Base-by-base conservation (phyloP, 495 filamentous ascomycete species). In the Aspergillus campestris region DNA sequence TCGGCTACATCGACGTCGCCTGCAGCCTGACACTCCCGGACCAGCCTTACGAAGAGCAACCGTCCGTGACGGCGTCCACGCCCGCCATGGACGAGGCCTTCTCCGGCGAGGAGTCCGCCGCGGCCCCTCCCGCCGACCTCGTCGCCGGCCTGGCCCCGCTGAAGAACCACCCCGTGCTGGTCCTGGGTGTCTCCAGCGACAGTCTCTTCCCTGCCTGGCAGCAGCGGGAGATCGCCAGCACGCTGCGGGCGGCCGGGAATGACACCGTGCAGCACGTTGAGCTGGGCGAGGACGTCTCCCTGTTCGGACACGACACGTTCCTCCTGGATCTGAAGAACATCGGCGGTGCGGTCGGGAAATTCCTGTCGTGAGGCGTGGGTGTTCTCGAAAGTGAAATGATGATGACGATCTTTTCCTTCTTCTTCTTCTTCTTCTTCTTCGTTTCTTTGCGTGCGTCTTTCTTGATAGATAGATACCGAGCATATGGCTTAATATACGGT, bases 201-300 rank as follows among this genome's bases (percentile, higher is more conserved):
- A 97, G 95, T 45, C 69, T 99, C 32, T 99, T 99, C 69, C 92
- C 92, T 1, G 88, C 94, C 2, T 99, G 92, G 91, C 92, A 99
- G 66, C 92, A 99, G 70, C 79, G 87, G 32, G 92, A 99, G 65
- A 82, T 97, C 50, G 94, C 92, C 3, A 80, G 88, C 57, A 84
- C 94, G 1, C 65, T 99, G 51, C 75, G 80, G 42, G 73, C 71
- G 28, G 74, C 75, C 0, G 92, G 94, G 2, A 97, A 95, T 54
- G 66, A 73, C 44, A 79, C 67, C 8, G 89, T 97, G 2, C 81
- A 80, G 42, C 89, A 99, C 67, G 75, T 89, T 7, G 94, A 99
- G 61, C 67, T 97, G 27, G 92, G 89, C 34, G 89, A 95, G 65
- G 89, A 95, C 62, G 71, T 87, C 47, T 94, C 88, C 42, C 52